Base-by-base conservation (phyloP, 805 yeast species). In the Ogataea degrootiae region DNA sequence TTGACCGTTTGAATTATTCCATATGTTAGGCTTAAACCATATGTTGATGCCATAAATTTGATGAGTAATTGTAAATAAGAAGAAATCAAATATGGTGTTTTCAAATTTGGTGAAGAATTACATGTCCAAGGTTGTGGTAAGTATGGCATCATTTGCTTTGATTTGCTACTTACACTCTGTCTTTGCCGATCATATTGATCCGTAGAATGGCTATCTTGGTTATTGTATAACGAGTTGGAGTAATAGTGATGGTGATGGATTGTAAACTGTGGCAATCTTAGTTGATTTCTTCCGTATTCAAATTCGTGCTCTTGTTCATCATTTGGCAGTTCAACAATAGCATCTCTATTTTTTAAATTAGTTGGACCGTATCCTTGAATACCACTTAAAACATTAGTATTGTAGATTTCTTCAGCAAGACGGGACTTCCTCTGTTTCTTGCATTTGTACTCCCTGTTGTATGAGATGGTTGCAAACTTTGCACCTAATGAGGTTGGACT, bases 101-200 rank as follows among this genome's bases (percentile, higher is more conserved):
- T 74, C 31, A 76, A 79, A 17, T 67, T 70, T 3, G 88, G 86
- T 12, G 67, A 58, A 4, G 82, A 76, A 6, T 64, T 57, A 6
- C 69, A 47, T 6, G 78, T 75, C 87, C 87, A 82, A 0, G 87
- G 86, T 2, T 69, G 67, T 1, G 88, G 88, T 33, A 83, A 65
- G 14, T 42, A 23, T 12, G 48, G 40, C 11, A 26, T 11, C 11
- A 26, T 7, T 26, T 26, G 31, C 31, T 26, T 26, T 26, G 16
- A 33, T 23, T n/a, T 17, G 34, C 5, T 26, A 16, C 15, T 22
- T 8, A 21, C 26, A 19, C 19, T 16, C 16, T 19, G 39, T 26
- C 21, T n/a, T 15, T 7, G n/a, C 2, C 11, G 26, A 37, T 19
- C 5, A 14, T 19, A 29, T 15, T 17, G 37, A 11, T 33, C 6